Percentiles rank a stretch among this genome's conserved stretches.
phyloP scores from a whole-genome alignment of 2,329 filamentous ascomycete genomes.

The Chaetomiaceae sp. region DNA sequence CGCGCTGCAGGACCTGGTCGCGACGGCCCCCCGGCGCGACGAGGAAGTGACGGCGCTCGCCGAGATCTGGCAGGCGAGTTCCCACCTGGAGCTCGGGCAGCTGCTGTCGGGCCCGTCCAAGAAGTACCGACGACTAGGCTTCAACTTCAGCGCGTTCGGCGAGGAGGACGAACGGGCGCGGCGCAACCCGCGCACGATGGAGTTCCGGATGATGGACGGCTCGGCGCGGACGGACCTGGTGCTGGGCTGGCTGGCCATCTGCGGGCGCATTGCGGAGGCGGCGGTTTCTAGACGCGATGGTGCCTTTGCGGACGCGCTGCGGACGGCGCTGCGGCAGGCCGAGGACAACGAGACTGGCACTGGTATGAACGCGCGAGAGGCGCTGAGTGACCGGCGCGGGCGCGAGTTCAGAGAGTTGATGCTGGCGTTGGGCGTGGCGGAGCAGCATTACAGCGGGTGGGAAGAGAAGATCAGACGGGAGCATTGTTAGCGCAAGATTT shows the following conservation, averaged over 20 bases:
- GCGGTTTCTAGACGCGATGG: constrained; percentile 15
- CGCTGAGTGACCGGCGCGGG: constrained; percentile 6
- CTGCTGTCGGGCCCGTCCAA: constrained; percentile 31
- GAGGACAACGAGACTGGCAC: background rate
- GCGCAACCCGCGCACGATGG: constrained; percentile 32
- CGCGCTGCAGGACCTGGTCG: constrained; percentile 11
- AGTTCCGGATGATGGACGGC: constrained; percentile 36
- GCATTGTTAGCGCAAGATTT: constrained; percentile 2
- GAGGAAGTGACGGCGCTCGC: constrained; percentile 22
- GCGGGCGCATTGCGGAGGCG: constrained; percentile 28
- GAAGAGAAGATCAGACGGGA: constrained; percentile 20
- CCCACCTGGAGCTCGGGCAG: constrained; percentile 29
- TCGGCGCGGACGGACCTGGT: constrained; percentile 27
- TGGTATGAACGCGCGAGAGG: constrained; percentile 1
- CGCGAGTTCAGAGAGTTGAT: constrained; percentile 21
- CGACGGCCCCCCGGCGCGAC: constrained; percentile 3
- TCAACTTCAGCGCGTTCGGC: constrained; percentile 37
- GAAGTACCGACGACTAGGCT: constrained; percentile 33
- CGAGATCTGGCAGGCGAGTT: constrained; percentile 27
- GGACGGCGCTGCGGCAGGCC: constrained; percentile 4
- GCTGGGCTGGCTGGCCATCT: constrained; percentile 31
- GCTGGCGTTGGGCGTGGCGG: constrained; percentile 16
- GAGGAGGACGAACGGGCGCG: constrained; percentile 31
- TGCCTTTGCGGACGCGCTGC: constrained; percentile 14
- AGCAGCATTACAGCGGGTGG: constrained; percentile 11